Evolutionary conservation across 148 eudicot genomes (phyloP), one percentile per base, ranked within the genome.

Genomic region (Arctostaphylos glauca): DNA sequence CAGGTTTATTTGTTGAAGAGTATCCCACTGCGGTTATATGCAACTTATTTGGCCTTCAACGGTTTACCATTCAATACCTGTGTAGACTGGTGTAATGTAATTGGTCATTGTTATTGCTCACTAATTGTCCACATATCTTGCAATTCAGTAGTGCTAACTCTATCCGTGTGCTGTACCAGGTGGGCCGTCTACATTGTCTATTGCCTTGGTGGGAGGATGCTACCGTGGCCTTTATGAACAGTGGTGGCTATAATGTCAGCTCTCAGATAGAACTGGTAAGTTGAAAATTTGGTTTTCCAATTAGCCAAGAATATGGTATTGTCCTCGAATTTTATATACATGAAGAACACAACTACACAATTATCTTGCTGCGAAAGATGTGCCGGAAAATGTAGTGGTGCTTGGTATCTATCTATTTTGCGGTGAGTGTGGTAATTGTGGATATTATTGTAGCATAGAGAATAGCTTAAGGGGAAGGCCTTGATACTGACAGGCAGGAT

Each of bases 131-230:
- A 49, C 10, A 79, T 1, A 49, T 80, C 71, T 80, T 41, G 25
- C 18, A 44, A 47, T 43, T 74, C 18, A 60, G 15, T 25, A 56
- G 13, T 31, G 38, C 3, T 16, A 21, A 6, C 56, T 48, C 16
- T 55, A 70, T 5, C 13, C 60, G 0, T 13, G 31, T 59, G 60
- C 59, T 41, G 86, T 52, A 58, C 47, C 88, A 96, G 98, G 88
- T 94, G 81, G 97, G 95, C 18, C 97, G 99, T 80, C 88, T 96
- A 86, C 99, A 96, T 88, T 94, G 98, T 81, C 80, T 88, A 59
- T 84, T 89, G 77, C 97, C 98, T 81, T 94, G 99, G 98, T 96
- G 99, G 99, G 94, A 86, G 78, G 98, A 96, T 86, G 91, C 93
- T 74, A 89, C 94, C 68, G 97, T 96, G 66, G 85, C 90, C 82